Conservation (phyloP, 352 stramenopile species). For the Phytopythium kandeliae region DNA sequence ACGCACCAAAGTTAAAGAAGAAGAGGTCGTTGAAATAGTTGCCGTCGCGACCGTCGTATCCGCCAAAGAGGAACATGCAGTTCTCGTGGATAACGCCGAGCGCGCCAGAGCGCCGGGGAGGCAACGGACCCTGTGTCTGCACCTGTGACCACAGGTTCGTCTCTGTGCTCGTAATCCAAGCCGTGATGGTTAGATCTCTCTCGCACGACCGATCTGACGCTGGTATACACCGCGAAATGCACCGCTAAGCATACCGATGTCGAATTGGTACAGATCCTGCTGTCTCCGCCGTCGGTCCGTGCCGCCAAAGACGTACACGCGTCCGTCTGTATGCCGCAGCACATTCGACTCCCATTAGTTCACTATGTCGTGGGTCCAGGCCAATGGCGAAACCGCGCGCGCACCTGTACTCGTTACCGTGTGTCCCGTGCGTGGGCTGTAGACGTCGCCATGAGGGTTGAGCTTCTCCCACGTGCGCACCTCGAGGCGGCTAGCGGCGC, state of each 20-base stretch:
- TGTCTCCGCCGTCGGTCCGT: conserved; percentile 74
- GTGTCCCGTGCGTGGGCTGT: conserved; percentile 81
- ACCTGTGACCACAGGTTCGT: conserved; percentile 72
- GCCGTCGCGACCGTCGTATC: conserved; percentile 85
- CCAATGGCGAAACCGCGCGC: neutral
- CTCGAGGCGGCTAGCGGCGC: conserved; percentile 32
- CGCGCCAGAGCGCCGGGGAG: conserved; percentile 67
- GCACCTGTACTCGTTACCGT: conserved; percentile 74
- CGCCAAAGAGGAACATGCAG: conserved; percentile 87
- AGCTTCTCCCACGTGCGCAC: conserved; percentile 76
- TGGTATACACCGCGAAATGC: neutral
- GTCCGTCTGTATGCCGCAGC: conserved; percentile 30
- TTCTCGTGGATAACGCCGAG: conserved; percentile 75
- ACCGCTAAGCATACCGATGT: conserved; percentile 36
- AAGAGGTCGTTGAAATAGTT: conserved; percentile 90
- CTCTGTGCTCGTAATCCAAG: conserved; percentile 8
- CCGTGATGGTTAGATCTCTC: neutral
- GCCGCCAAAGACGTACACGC: conserved; percentile 83
- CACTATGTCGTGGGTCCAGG: no score
- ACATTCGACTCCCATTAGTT: conserved; percentile 5
- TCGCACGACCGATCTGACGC: neutral
- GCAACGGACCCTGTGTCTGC: conserved; percentile 52
- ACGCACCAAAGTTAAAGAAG: conserved; percentile 80
- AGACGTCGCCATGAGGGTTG: conserved; percentile 65
- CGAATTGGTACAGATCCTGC: conserved; percentile 84